phyloP scores from a whole-genome alignment of 768 basidiomycete genomes.

The Trametes coccinea region DNA sequence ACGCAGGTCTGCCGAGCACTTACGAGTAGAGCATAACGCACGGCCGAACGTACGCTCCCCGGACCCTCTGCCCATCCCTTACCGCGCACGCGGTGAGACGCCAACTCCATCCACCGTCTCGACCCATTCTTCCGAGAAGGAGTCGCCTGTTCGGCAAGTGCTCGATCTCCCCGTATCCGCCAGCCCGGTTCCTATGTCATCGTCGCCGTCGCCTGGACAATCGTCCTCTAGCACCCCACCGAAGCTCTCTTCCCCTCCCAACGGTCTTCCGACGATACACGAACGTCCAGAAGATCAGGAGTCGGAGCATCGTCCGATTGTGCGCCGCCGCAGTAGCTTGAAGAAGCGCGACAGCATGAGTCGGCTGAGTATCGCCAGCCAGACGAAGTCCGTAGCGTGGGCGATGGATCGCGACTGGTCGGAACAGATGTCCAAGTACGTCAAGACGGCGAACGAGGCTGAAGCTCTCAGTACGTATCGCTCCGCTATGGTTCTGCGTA shows the following conservation, averaged over 20 bases:
- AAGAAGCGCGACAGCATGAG: constrained; percentile 53
- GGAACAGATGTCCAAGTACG: constrained; percentile 53
- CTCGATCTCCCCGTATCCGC: constrained; percentile 16
- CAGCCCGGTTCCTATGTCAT: constrained; percentile 1
- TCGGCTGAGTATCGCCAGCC: constrained; percentile 48
- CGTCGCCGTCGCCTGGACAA: constrained; percentile 10
- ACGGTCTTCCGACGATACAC: constrained; percentile 36
- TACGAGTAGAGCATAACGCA: constrained; percentile 12
- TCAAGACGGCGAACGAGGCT: constrained; percentile 41
- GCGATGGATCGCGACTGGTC: constrained; percentile 67
- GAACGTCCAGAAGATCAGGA: constrained; percentile 29
- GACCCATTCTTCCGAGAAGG: constrained; percentile 21
- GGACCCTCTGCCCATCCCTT: constrained; percentile 49
- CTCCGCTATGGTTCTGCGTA: constrained; percentile 21
- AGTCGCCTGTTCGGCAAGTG: constrained; percentile 13
- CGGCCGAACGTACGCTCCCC: constrained; percentile 37
- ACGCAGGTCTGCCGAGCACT: constrained; percentile 14
- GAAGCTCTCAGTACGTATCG: constrained; percentile 40
- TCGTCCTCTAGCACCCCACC: constrained; percentile 12
- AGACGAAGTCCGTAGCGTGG: constrained; percentile 72
- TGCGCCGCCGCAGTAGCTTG: constrained; percentile 62
- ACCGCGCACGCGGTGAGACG: constrained; percentile 32
- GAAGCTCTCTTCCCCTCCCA: constrained; percentile 18
- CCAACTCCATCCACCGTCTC: constrained; percentile 22
- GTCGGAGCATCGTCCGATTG: constrained; percentile 34